phyloP scores from a whole-genome alignment of 2,329 filamentous ascomycete genomes.

The Dactylonectria macrodidyma region DNA sequence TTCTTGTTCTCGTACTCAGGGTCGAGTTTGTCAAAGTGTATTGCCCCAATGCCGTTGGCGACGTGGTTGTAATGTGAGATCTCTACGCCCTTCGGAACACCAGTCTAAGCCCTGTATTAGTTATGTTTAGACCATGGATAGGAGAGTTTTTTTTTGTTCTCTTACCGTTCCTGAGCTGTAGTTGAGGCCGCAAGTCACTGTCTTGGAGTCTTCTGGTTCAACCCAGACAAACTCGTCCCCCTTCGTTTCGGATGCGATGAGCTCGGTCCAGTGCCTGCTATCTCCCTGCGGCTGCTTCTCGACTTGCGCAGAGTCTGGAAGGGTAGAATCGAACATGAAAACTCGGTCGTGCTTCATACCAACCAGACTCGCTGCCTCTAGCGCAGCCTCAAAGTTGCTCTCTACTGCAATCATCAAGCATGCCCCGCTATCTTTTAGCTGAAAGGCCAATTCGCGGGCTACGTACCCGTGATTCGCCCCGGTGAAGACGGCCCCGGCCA shows the following conservation, averaged over 20 bases:
- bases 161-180: slow-evolving; percentile 79
- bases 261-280: slow-evolving; percentile 73
- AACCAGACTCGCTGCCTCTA: slow-evolving; percentile 74
- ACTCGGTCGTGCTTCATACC: slow-evolving; percentile 69
- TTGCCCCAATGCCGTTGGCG: slow-evolving; percentile 76
- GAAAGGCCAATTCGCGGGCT: slow-evolving; percentile 80
- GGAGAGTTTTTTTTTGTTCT: background rate
- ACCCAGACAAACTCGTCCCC: slow-evolving; percentile 76
- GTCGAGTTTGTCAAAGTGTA: slow-evolving; percentile 59
- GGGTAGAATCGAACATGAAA: slow-evolving; percentile 76
- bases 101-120: slow-evolving; percentile 64
- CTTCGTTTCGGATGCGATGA: slow-evolving; percentile 67
- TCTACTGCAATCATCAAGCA: slow-evolving; percentile 77
- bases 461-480: slow-evolving; percentile 81
- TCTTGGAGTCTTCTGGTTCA: slow-evolving; percentile 65
- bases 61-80: slow-evolving; percentile 85
- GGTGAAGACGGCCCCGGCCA: slow-evolving; percentile 85
- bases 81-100: slow-evolving; percentile 87
- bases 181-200: slow-evolving; percentile 78
- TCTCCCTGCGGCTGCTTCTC: slow-evolving; percentile 33
- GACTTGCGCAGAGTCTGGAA: slow-evolving; percentile 57
- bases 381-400: slow-evolving; percentile 70
- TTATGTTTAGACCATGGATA: background rate
- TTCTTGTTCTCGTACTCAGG: slow-evolving; percentile 63
- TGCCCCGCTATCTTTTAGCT: slow-evolving; percentile 80